phyloP scores from a whole-genome alignment of 78 protist genomes.

The Anaeramoeba ignava region DNA sequence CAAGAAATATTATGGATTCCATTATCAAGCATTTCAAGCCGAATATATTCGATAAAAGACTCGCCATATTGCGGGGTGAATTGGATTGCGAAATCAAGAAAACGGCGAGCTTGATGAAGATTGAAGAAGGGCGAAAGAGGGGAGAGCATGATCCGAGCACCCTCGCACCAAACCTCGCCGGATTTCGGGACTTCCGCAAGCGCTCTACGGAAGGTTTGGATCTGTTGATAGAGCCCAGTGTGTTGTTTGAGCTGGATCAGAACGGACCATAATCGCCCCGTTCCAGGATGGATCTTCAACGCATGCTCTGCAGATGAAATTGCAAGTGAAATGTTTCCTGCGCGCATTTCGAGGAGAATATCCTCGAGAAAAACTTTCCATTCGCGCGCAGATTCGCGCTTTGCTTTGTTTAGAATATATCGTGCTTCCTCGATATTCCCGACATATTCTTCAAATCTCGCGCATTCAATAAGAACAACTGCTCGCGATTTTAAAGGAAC shows the following conservation, averaged over 20 bases:
- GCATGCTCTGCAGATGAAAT: constrained; percentile 42
- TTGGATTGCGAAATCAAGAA: constrained; percentile 59
- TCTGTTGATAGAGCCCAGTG: constrained; percentile 36
- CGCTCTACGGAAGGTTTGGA: constrained; percentile 31
- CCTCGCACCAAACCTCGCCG: constrained; percentile 93
- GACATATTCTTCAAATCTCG: constrained; percentile 57
- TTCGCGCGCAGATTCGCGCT: constrained; percentile 29
- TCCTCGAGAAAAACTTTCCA: constrained; percentile 71
- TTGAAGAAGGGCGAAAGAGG: constrained; percentile 26
- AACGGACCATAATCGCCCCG: constrained; percentile 80
- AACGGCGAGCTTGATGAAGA: constrained; percentile 36
- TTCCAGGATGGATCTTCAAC: constrained; percentile 47
- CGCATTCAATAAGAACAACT: constrained; percentile 52
- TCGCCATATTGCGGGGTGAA: constrained; percentile 92
- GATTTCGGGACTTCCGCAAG: constrained; percentile 64
- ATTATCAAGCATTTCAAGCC: constrained; percentile 43
- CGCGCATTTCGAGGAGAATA: constrained; percentile 61
- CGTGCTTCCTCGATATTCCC: constrained; percentile 41
- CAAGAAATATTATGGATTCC: constrained; percentile 14
- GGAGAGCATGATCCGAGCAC: constrained; percentile 66
- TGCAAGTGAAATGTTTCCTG: constrained; percentile 40
- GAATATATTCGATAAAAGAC: constrained; percentile 67
- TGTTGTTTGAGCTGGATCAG: constrained; percentile 57
- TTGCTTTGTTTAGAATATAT: constrained; percentile 13
- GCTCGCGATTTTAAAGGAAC: constrained; percentile 60